Evolutionary conservation across 1,284 basidiomycete genomes (phyloP).

Genomic region (Ceratorhiza oryzae-sativae): DNA sequence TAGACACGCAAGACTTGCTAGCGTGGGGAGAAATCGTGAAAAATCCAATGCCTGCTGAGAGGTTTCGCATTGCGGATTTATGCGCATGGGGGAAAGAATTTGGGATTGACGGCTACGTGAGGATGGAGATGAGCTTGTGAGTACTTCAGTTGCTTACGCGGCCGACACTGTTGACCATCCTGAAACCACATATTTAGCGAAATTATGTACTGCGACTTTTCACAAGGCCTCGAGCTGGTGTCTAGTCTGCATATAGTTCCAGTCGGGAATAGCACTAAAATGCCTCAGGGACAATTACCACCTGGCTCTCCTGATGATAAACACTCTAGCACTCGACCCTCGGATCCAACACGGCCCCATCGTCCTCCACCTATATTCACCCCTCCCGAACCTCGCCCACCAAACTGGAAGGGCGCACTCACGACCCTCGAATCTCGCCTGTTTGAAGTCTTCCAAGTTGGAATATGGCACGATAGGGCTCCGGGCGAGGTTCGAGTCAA

Average conservation of each 20-base stretch:
- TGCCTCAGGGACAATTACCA: neutral
- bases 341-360: neutral
- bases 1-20: constrained; percentile 58
- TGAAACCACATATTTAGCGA: constrained; percentile 52
- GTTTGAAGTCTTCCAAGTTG: constrained; percentile 51
- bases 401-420: constrained; percentile 41
- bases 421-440: neutral
- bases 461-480: constrained; percentile 53
- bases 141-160: constrained; percentile 41
- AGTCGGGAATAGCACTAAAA: neutral
- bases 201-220: constrained; percentile 61
- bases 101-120: constrained; percentile 54
- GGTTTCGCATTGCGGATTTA: constrained; percentile 49
- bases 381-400: constrained; percentile 24
- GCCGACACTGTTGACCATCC: neutral
- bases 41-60: constrained; percentile 46
- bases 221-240: constrained; percentile 53
- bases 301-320: neutral
- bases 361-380: neutral
- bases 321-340: neutral
- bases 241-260: constrained; percentile 46
- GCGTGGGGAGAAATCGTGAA: constrained; percentile 49
- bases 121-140: constrained; percentile 62
- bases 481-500: constrained; percentile 51
- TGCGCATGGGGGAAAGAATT: constrained; percentile 52